These are phyloP conservation scores for Gymnopilus junonius DNA, from an alignment of 768 basidiomycete species.

Conservation along the genomic window DNA sequence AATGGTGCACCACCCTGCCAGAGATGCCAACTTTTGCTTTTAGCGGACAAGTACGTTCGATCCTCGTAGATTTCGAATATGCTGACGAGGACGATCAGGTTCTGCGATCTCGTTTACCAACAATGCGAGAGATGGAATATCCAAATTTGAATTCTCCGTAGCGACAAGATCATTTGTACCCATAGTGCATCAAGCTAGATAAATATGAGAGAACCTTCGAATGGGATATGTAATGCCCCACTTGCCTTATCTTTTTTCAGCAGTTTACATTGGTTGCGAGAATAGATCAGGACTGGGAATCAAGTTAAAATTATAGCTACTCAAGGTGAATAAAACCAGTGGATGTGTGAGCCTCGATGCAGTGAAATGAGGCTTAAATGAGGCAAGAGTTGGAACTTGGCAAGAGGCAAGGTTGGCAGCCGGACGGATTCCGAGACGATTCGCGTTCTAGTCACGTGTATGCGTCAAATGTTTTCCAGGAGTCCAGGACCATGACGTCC, in stretches of 20 bases:
- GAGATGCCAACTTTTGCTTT: constrained; percentile 14
- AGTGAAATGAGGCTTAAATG: no score
- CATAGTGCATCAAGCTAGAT: not conserved
- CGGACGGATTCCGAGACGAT: no score
- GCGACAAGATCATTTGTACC: not conserved
- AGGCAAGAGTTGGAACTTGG: no score
- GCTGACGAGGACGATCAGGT: constrained; percentile 5
- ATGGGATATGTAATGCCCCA: not conserved
- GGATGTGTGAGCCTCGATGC: no score
- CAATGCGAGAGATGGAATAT: constrained; percentile 14
- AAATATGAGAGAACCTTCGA: no score
- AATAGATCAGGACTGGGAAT: no score
- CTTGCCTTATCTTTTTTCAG: no score
- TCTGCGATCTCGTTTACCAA: constrained; percentile 7
- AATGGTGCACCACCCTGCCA: constrained; percentile 6
- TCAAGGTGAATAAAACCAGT: no score
- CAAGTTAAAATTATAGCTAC: no score
- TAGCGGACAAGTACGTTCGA: constrained; percentile 14
- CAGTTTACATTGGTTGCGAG: no score
- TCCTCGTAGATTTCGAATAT: not conserved
- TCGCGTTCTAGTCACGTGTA: not conserved
- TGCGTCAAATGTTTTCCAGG: not conserved
- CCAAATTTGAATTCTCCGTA: not conserved
- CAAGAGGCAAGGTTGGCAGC: no score
- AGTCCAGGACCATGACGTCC: constrained; percentile 11